phyloP scores from a whole-genome alignment of 495 filamentous ascomycete species.

The Neurospora sp. region DNA sequence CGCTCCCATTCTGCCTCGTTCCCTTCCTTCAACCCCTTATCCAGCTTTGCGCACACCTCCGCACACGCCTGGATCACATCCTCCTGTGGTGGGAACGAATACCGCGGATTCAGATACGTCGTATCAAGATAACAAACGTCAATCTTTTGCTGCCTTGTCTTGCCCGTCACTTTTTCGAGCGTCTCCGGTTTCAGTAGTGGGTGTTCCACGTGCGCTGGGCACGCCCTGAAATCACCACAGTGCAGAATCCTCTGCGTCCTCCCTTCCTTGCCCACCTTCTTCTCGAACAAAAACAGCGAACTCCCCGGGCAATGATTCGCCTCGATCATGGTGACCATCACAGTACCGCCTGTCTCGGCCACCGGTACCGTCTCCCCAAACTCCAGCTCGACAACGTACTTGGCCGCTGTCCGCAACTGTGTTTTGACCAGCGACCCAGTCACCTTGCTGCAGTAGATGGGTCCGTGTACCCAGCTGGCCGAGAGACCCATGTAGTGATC shows the following conservation, averaged over 20 bases:
- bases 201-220: conserved; percentile 75
- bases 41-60: conserved; percentile 65
- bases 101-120: conserved; percentile 91
- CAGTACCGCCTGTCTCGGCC: conserved; percentile 59
- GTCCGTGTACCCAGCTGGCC: conserved; percentile 80
- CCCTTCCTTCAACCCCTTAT: conserved; percentile 18
- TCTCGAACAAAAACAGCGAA: conserved; percentile 88
- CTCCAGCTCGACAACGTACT: conserved; percentile 75
- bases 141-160: conserved; percentile 69
- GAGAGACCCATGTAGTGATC: conserved; percentile 94
- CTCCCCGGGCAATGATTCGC: conserved; percentile 97
- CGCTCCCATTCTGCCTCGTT: conserved; percentile 22
- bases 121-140: conserved; percentile 96
- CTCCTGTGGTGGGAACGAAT: conserved; percentile 83
- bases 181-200: conserved; percentile 67
- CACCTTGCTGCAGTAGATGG: conserved; percentile 90
- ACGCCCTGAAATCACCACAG: conserved; percentile 93
- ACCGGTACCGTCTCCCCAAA: conserved; percentile 78
- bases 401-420: conserved; percentile 74
- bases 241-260: conserved; percentile 73
- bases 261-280: conserved; percentile 46
- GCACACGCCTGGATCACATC: conserved; percentile 80
- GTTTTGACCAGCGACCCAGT: conserved; percentile 83
- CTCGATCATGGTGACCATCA: conserved; percentile 84
- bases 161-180: conserved; percentile 54